Evolutionary conservation across 192 early-diverging fungal genomes (phyloP).

Genomic region (Dissophora ornata): DNA sequence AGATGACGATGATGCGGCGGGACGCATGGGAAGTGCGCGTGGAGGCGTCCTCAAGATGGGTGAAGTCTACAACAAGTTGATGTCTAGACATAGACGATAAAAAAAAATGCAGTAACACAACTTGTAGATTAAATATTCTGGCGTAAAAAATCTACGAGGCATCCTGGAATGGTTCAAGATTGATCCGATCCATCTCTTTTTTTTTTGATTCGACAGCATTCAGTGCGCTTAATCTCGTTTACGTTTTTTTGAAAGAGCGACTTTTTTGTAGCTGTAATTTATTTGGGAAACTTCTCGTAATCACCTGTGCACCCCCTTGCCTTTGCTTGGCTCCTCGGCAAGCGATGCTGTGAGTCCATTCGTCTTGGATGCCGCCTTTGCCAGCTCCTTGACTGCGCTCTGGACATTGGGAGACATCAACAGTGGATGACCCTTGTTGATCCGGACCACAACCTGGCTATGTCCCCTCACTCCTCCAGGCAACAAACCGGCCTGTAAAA

Average conservation of each 20-base stretch:
- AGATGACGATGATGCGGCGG: conserved; percentile 30
- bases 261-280: no score
- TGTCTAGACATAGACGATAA: conserved; percentile 52
- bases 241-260: no score
- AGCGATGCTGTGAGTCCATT: conserved; percentile 26
- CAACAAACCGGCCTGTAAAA: conserved; percentile 6
- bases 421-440: conserved; percentile 35
- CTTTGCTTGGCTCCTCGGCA: conserved; percentile 17
- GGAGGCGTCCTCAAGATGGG: conserved; percentile 47
- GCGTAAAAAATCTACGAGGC: no score
- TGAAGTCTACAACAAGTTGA: conserved; percentile 50
- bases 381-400: conserved; percentile 18
- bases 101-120: no score
- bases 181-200: neutral
- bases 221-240: no score
- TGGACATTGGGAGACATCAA: conserved; percentile 41
- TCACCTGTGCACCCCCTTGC: conserved; percentile 27
- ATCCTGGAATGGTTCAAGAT: neutral
- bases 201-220: no score
- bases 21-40: conserved; percentile 39
- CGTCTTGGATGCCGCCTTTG: conserved; percentile 31
- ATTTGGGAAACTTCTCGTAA: no score
- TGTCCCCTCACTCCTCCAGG: conserved; percentile 5
- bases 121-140: no score
- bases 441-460: conserved; percentile 22